These are phyloP conservation scores for Aspergillus thermomutatus DNA, from an alignment of 2,329 filamentous ascomycete genomes.

Conservation along the genomic window DNA sequence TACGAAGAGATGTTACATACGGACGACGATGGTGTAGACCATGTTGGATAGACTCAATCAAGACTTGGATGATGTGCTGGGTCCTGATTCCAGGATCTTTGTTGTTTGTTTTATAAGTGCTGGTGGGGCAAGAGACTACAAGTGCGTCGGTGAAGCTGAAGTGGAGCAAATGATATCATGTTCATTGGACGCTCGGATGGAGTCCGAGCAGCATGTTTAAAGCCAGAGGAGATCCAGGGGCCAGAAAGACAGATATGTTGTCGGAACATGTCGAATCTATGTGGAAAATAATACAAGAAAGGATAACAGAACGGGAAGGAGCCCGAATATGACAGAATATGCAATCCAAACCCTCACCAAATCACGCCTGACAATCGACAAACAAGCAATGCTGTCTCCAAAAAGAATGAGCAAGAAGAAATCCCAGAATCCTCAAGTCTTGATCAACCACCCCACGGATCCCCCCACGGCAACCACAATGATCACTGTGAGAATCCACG, in stretches of 20 bases:
- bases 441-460: constrained; percentile 4
- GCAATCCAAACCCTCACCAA: not conserved
- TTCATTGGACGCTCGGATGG: not conserved
- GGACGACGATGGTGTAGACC: constrained; percentile 31
- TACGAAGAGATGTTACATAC: constrained; percentile 13
- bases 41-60: constrained; percentile 9
- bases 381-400: not conserved
- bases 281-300: not conserved
- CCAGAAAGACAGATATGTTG: no score
- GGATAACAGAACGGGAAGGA: not conserved
- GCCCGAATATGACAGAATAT: not conserved
- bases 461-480: constrained; percentile 10
- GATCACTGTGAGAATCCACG: constrained; percentile 29
- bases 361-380: not conserved
- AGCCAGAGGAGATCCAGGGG: no score
- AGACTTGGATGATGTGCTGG: not conserved
- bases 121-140: not conserved
- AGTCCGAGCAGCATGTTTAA: not conserved
- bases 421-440: not conserved
- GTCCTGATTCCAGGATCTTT: not conserved
- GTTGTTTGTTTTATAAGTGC: not conserved
- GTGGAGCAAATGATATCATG: not conserved
- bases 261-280: not conserved
- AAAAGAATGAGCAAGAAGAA: not conserved
- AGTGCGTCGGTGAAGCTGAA: no score